Conservation (phyloP, 1,284 basidiomycete species). For the Puccinia coronata region DNA sequence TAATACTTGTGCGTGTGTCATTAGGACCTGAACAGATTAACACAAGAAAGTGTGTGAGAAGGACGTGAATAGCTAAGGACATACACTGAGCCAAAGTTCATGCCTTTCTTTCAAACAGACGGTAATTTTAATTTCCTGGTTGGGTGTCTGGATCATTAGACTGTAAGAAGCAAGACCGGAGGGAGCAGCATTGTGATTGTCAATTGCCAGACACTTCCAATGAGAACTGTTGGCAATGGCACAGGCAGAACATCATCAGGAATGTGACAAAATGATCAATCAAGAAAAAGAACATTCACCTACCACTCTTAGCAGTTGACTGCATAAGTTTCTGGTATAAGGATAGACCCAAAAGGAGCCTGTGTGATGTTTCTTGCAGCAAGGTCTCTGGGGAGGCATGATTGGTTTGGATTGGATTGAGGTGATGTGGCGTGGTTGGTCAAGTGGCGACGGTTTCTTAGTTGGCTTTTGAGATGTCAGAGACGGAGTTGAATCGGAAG, state of each 20-base stretch:
- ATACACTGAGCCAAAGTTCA: slow-evolving; percentile 83
- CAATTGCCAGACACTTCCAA: slow-evolving; percentile 85
- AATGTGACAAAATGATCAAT: not conserved
- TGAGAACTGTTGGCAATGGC: slow-evolving; percentile 74
- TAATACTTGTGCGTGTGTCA: not conserved
- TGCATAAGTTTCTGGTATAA: slow-evolving; percentile 95
- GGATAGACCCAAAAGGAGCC: slow-evolving; percentile 99
- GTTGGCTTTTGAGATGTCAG: not conserved
- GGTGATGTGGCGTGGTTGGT: not conserved
- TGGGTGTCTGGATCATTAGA: slow-evolving; percentile 88
- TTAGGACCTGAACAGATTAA: not conserved
- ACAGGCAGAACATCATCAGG: not conserved
- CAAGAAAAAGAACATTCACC: slow-evolving; percentile 58
- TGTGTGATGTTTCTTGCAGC: slow-evolving; percentile 78
- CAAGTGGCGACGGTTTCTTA: not conserved
- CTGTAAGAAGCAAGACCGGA: slow-evolving; percentile 86
- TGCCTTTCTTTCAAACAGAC: slow-evolving; percentile 90
- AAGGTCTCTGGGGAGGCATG: slow-evolving; percentile 31
- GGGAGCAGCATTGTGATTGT: slow-evolving; percentile 89
- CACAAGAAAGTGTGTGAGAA: slow-evolving; percentile 46
- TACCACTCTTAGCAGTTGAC: slow-evolving; percentile 93
- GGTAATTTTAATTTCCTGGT: slow-evolving; percentile 96
- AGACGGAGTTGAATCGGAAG: too few relatives aligned
- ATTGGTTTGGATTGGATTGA: slow-evolving; percentile 9
- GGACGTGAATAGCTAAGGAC: slow-evolving; percentile 53